Conservation (phyloP, 2,329 filamentous ascomycete species). For the Blastomyces gilchristii region DNA sequence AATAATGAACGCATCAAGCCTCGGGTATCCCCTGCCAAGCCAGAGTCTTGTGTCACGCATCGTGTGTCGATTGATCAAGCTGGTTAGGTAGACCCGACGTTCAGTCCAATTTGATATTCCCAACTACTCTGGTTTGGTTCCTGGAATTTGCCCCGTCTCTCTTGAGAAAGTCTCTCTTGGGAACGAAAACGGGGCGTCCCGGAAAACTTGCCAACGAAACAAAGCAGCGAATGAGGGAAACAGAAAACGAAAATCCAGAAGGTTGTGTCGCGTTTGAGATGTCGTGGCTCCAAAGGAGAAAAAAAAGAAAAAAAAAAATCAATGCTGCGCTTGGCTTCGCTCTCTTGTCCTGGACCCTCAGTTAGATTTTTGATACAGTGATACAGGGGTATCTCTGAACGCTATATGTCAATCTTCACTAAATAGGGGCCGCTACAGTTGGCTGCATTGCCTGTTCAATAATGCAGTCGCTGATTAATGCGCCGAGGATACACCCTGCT, state of each 20-base stretch:
- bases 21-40: neutral
- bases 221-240: neutral
- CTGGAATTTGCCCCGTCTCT: neutral
- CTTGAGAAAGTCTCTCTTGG: no score
- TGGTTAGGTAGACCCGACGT: neutral
- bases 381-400: neutral
- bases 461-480: neutral
- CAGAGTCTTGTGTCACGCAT: neutral
- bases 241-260: neutral
- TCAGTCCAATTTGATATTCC: neutral
- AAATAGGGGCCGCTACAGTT: neutral
- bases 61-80: neutral
- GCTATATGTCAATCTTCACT: neutral
- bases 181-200: neutral
- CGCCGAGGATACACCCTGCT: neutral
- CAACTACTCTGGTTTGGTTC: neutral
- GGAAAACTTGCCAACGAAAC: neutral
- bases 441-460: neutral
- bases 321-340: neutral
- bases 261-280: neutral
- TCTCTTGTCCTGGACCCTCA: neutral
- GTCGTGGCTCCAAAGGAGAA: neutral
- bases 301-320: neutral
- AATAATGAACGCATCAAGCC: neutral
- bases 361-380: neutral